Percentiles rank a stretch among this genome's conserved stretches.
phyloP scores from a whole-genome alignment of 23 red algal genomes.

The Gracilaria gracilis region DNA sequence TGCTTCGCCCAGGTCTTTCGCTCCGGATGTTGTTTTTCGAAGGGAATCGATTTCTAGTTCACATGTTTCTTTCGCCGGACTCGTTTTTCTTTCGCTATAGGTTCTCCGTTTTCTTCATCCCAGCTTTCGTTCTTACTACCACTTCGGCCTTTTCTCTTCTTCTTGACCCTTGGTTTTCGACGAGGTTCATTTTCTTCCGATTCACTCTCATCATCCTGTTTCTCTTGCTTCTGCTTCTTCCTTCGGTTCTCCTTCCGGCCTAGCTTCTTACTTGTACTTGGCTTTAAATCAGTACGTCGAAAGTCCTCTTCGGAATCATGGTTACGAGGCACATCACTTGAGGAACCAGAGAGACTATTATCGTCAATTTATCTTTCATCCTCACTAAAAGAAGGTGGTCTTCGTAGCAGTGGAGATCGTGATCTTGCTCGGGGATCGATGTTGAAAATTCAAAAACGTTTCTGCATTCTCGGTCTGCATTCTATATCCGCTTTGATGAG shows the following conservation, averaged over 20 bases:
- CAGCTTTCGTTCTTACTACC: neutral
- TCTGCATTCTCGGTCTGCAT: neutral
- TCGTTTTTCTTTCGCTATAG: constrained; percentile 3
- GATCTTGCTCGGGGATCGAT: constrained; percentile 13
- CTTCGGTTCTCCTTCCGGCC: neutral
- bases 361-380: constrained; percentile 2
- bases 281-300: neutral
- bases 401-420: neutral
- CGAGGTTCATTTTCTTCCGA: constrained; percentile 17
- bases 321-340: neutral
- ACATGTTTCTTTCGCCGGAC: constrained; percentile 5
- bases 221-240: constrained; percentile 6
- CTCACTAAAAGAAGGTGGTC: neutral
- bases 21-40: constrained; percentile 55
- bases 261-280: constrained; percentile 1
- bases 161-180: constrained; percentile 4
- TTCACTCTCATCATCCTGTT: neutral
- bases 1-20: constrained; percentile 15
- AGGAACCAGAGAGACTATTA: constrained; percentile 13
- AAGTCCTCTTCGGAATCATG: constrained; percentile 26
- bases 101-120: constrained; percentile 8
- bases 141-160: neutral
- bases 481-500: constrained; percentile 1
- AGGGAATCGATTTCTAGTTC: constrained; percentile 50
- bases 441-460: neutral